A percentile compares a stretch with the other conserved stretches of the same genome.
Conservation (phyloP, 805 yeast genomes). For the Metschnikowia cerradonensis region DNA sequence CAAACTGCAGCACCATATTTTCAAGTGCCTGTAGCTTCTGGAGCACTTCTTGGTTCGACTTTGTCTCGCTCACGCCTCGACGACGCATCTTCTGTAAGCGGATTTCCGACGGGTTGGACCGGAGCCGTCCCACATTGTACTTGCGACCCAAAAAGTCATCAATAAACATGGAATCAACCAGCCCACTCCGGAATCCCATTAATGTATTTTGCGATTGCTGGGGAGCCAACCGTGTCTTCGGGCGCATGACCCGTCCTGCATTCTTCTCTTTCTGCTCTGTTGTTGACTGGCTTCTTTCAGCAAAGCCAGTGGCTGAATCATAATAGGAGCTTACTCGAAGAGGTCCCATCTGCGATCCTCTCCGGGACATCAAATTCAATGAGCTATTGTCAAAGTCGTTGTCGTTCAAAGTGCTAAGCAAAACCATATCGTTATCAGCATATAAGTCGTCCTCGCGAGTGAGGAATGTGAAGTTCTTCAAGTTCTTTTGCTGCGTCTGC, state of each 20-base stretch:
- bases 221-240: conserved; percentile 16
- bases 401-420: conserved; percentile 13
- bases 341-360: conserved; percentile 21
- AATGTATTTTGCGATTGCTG: conserved; percentile 32
- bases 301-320: neutral
- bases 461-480: conserved; percentile 36
- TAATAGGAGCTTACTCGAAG: conserved; percentile 2
- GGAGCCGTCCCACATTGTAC: conserved; percentile 18
- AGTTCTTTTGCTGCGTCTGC: conserved; percentile 18
- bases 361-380: conserved; percentile 23
- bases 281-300: neutral
- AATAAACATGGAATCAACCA: conserved; percentile 36
- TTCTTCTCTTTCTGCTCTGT: neutral
- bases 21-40: conserved; percentile 7
- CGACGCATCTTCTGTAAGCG: conserved; percentile 7
- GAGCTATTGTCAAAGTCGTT: conserved; percentile 25
- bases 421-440: conserved; percentile 28
- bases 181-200: conserved; percentile 34
- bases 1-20: conserved; percentile 3
- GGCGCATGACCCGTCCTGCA: neutral
- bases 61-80: conserved; percentile 2
- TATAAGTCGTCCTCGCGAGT: conserved; percentile 27
- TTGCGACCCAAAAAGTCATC: conserved; percentile 31
- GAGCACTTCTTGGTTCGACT: conserved; percentile 7
- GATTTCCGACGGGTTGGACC: conserved; percentile 4